Evolutionary conservation across 768 basidiomycete species (phyloP), one percentile per base, ranked within the genome.

Genomic region (Neoboletus brunneissimus): DNA sequence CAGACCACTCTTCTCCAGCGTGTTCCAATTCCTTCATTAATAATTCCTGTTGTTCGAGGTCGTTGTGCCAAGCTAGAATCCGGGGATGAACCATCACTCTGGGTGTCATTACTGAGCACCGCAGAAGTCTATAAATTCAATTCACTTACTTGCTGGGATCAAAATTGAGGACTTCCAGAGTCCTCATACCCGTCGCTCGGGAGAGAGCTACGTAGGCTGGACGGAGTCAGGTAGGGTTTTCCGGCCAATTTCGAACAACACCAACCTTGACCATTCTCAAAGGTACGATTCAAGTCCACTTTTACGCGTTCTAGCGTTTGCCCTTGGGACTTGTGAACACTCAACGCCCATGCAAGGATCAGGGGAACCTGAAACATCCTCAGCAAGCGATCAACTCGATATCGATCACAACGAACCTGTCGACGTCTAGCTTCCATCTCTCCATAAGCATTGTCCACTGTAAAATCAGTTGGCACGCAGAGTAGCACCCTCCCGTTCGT

Each of bases 311-410:
- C 83, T 43, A 96, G 73, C 0, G 94, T 95, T 70, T 94, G 93
- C 0, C 94, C 94, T 38, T 96, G 94, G 5, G 87, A 88, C 67
- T 95, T 95, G 73, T 94, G 91, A 35, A 94, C 85, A 47, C 86
- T 88, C 67, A 94, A 77, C 0, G 92, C 91, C 89, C 91, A 94
- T 0, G 93, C 86, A n/a, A 93, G 73, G 49, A 86, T 85, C 6
- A 88, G 61, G 3, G 83, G 82, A 10, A 86, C 61, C 81, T 83
- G 37, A 31, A 60, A 41, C 29, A 47, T 68, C 81, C 4, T 55
- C 44, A 52, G 44, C 6, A 16, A 56, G n/a, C 25, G 2, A 27
- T 20, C 20, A 48, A 8, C 40, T 49, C n/a, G 32, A 41, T 5
- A 18, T 44, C 5, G 20, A 40, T 48, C 29, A 27, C 11, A 29